These are phyloP conservation scores for Vicia faba DNA, from an alignment of 306 rosid species.

Conservation along the genomic window DNA sequence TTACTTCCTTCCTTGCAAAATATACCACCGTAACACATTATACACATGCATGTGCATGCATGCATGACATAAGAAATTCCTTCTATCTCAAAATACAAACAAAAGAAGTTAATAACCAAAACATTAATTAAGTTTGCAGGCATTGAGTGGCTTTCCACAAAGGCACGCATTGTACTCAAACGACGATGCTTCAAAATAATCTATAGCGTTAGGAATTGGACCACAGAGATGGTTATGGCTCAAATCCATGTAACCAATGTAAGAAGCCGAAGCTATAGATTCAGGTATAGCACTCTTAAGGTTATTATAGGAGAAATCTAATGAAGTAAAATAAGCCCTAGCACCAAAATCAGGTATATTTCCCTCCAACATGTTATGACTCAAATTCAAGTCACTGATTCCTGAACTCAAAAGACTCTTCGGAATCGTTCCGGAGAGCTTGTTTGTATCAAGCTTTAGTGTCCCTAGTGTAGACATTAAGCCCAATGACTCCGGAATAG, in stretches of 20 bases:
- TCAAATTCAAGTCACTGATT: slow-evolving; percentile 59
- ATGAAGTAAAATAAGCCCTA: slow-evolving; percentile 59
- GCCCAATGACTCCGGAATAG: slow-evolving; percentile 58
- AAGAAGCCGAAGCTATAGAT: slow-evolving; percentile 56
- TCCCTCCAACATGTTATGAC: slow-evolving; percentile 55
- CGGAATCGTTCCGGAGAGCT: slow-evolving; percentile 56
- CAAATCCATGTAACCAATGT: slow-evolving; percentile 71
- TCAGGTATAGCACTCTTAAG: slow-evolving; percentile 61
- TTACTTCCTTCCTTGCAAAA: no score
- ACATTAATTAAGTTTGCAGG: slow-evolving; percentile 38
- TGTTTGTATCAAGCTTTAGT: slow-evolving; percentile 60
- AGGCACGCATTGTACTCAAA: slow-evolving; percentile 68
- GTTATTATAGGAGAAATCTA: slow-evolving; percentile 65
- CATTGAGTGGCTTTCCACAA: slow-evolving; percentile 80
- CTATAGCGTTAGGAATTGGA: slow-evolving; percentile 59
- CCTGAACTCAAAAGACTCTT: slow-evolving; percentile 51
- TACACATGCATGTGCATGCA: no score
- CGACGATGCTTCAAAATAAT: slow-evolving; percentile 67
- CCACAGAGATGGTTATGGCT: slow-evolving; percentile 86
- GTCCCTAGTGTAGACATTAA: slow-evolving; percentile 65
- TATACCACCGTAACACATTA: no score
- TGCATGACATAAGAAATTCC: no score
- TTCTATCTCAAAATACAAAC: no score
- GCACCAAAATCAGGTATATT: slow-evolving; percentile 59
- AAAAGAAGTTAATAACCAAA: no score